Evolutionary conservation across 2,329 filamentous ascomycete genomes (phyloP).

Genomic region (Penicillium sp.): DNA sequence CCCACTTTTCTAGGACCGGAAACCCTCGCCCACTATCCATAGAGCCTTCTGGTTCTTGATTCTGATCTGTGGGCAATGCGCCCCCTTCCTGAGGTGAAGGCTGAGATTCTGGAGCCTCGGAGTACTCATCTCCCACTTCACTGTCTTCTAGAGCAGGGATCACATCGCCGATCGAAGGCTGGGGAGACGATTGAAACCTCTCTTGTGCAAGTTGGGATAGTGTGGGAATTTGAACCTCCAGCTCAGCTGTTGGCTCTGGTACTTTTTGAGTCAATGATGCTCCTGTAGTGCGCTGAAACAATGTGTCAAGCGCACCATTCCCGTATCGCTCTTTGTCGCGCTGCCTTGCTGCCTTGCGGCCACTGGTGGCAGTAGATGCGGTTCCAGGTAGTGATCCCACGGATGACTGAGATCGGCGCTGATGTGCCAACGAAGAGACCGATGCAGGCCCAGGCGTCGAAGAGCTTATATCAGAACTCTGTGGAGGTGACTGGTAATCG

Average conservation of each 20-base stretch:
- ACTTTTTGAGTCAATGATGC: conserved; percentile 1
- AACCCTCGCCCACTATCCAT: conserved; percentile 23
- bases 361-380: background rate
- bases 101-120: background rate
- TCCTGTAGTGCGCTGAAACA: conserved; percentile 20
- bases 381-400: background rate
- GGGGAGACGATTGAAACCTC: conserved; percentile 8
- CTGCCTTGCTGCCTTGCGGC: conserved; percentile 9
- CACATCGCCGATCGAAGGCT: too few relatives aligned
- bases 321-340: conserved; percentile 20
- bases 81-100: background rate
- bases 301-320: conserved; percentile 23
- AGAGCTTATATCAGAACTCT: conserved; percentile 1
- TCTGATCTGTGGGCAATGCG: background rate
- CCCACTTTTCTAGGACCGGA: conserved; percentile 24
- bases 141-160: background rate
- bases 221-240: conserved; percentile 1
- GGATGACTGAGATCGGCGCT: background rate
- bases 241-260: background rate
- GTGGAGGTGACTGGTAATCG: background rate
- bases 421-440: conserved; percentile 7
- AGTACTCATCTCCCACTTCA: background rate
- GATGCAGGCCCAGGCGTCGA: conserved; percentile 1
- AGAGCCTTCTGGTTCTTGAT: background rate
- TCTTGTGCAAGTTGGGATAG: conserved; percentile 18